Percentiles rank a stretch among this genome's conserved stretches.
phyloP scores from a whole-genome alignment of 208 protist species.

The Endotrypanum monterogeii region DNA sequence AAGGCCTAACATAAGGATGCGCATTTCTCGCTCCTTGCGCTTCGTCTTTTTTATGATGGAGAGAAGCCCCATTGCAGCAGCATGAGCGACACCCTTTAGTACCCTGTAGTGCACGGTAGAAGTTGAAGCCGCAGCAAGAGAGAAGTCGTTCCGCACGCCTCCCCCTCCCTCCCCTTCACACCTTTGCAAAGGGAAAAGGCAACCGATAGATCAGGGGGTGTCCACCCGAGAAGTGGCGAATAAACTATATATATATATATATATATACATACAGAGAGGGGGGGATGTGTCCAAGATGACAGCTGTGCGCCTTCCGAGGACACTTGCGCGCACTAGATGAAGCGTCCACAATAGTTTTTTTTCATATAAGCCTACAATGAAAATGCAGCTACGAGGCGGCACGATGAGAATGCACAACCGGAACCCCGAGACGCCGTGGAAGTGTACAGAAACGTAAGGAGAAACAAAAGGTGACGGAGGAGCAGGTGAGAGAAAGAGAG shows the following conservation, averaged over 20 bases:
- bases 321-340: not conserved
- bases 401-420: not conserved
- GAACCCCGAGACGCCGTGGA: not conserved
- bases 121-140: slow-evolving; percentile 2
- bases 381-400: not conserved
- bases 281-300: not conserved
- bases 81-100: not conserved
- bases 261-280: no score
- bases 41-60: slow-evolving; percentile 98
- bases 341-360: not conserved
- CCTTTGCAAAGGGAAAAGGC: not conserved
- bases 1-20: slow-evolving; percentile 97
- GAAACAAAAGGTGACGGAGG: slow-evolving; percentile 20
- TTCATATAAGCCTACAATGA: not conserved
- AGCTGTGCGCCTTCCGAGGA: not conserved
- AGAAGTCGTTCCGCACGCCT: no score
- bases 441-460: slow-evolving; percentile 7
- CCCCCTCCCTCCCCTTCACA: no score
- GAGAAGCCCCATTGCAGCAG: slow-evolving; percentile 96
- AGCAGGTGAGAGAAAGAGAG: not conserved
- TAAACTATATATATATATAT: no score
- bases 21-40: slow-evolving; percentile 99
- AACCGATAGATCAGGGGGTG: not conserved
- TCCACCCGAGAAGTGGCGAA: not conserved
- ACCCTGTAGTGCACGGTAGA: not conserved